phyloP scores from a whole-genome alignment of 2,329 filamentous ascomycete genomes.

The Nigrospora sphaerica region DNA sequence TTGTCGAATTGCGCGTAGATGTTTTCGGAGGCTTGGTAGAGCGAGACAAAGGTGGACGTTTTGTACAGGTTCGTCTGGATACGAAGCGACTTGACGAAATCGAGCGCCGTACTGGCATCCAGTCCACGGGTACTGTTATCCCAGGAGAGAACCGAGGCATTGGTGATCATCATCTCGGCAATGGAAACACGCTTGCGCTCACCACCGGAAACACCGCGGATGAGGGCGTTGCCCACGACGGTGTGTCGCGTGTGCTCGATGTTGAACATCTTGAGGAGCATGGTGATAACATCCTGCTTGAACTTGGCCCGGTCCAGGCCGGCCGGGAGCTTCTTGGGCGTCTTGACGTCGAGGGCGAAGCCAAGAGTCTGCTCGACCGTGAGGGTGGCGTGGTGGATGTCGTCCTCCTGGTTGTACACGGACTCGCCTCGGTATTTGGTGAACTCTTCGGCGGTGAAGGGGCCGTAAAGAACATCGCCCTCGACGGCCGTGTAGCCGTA shows the following conservation, averaged over 20 bases:
- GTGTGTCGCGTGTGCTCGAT: slow-evolving; percentile 85
- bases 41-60: slow-evolving; percentile 75
- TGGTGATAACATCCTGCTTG: slow-evolving; percentile 66
- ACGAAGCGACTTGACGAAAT: slow-evolving; percentile 63
- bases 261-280: slow-evolving; percentile 85
- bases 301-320: slow-evolving; percentile 68
- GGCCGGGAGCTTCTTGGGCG: slow-evolving; percentile 70
- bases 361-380: slow-evolving; percentile 82
- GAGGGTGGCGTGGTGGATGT: slow-evolving; percentile 76
- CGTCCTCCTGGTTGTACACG: slow-evolving; percentile 81
- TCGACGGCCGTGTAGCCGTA: slow-evolving; percentile 45
- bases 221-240: slow-evolving; percentile 74
- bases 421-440: slow-evolving; percentile 73
- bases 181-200: slow-evolving; percentile 78
- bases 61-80: slow-evolving; percentile 79
- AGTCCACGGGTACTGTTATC: slow-evolving; percentile 67
- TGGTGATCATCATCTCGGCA: slow-evolving; percentile 74
- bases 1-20: slow-evolving; percentile 79
- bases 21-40: slow-evolving; percentile 80
- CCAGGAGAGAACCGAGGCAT: slow-evolving; percentile 66
- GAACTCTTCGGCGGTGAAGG: slow-evolving; percentile 65
- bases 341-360: slow-evolving; percentile 80
- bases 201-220: slow-evolving; percentile 73
- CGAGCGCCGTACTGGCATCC: slow-evolving; percentile 60
- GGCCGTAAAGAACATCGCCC: slow-evolving; percentile 72